phyloP scores from a whole-genome alignment of 177 flowering plant genomes.

The Vitis hybrid region DNA sequence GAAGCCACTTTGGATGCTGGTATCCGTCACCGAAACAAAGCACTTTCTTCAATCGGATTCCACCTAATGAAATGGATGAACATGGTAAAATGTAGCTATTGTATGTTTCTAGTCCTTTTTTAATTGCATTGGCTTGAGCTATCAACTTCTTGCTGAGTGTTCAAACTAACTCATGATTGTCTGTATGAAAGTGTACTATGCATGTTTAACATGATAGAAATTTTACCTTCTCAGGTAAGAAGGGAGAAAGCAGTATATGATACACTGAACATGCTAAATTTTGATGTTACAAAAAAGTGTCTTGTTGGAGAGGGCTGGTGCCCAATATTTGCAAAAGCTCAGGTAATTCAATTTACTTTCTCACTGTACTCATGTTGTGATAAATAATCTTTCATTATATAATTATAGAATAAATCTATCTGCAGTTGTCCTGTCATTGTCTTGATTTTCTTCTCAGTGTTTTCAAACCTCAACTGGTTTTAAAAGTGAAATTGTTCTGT shows the following conservation, averaged over 20 bases:
- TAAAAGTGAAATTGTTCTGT: not conserved
- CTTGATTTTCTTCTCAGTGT: not conserved
- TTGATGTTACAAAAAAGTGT: conserved; percentile 98
- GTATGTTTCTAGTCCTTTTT: conserved; percentile 2
- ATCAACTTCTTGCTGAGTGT: not conserved
- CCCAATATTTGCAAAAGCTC: conserved; percentile 78
- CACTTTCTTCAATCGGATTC: conserved; percentile 63
- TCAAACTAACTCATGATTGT: not conserved
- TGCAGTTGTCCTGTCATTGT: not conserved
- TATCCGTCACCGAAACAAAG: conserved; percentile 71
- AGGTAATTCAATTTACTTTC: conserved; percentile 42
- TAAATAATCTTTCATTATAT: not conserved
- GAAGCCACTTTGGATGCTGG: conserved; percentile 95
- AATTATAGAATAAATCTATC: too few species aligned
- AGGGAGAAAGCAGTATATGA: conserved; percentile 96
- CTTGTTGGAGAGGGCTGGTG: conserved; percentile 99
- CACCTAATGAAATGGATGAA: conserved; percentile 69
- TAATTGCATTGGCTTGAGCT: not conserved
- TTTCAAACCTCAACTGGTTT: conserved; percentile 4
- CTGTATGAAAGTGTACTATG: not conserved
- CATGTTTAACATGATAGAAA: not conserved
- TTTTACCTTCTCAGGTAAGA: conserved; percentile 61
- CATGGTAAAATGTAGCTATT: conserved; percentile 47
- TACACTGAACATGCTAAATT: conserved; percentile 88
- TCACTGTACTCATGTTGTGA: not conserved